Evolutionary conservation across 2,329 filamentous ascomycete species (phyloP).

Genomic region (Fusarium tricinctum): DNA sequence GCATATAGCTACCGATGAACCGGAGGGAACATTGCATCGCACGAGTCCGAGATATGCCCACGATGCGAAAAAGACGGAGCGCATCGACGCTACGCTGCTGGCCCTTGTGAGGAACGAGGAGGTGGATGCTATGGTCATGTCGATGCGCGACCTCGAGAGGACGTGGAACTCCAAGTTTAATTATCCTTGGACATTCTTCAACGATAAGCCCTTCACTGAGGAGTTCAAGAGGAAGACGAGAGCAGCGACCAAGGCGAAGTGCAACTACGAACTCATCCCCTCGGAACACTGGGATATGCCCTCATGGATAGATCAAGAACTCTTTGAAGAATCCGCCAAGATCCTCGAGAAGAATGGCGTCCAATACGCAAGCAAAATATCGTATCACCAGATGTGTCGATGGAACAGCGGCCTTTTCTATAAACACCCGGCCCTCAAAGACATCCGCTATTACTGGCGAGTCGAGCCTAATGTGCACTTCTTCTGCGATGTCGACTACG

Average conservation of each 20-base stretch:
- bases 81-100: slow-evolving; percentile 93
- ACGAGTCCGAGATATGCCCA: slow-evolving; percentile 83
- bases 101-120: slow-evolving; percentile 95
- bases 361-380: slow-evolving; percentile 89
- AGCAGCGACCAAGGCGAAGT: slow-evolving; percentile 88
- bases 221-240: slow-evolving; percentile 90
- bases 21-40: slow-evolving; percentile 80
- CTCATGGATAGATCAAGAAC: slow-evolving; percentile 89
- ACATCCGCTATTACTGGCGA: slow-evolving; percentile 95
- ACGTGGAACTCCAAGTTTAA: slow-evolving; percentile 99
- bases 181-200: slow-evolving; percentile 99
- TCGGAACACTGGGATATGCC: slow-evolving; percentile 94
- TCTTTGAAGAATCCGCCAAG: slow-evolving; percentile 87
- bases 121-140: slow-evolving; percentile 83
- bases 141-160: slow-evolving; percentile 91
- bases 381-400: slow-evolving; percentile 98
- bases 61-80: slow-evolving; percentile 79
- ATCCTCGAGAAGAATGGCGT: slow-evolving; percentile 87
- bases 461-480: slow-evolving; percentile 99
- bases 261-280: slow-evolving; percentile 89
- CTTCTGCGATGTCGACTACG: slow-evolving; percentile 99
- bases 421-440: slow-evolving; percentile 87
- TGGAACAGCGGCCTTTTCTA: slow-evolving; percentile 99
- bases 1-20: slow-evolving; percentile 81
- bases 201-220: slow-evolving; percentile 91